Percentiles rank a stretch among this genome's conserved stretches.
Evolutionary conservation across 2,329 filamentous ascomycete species (phyloP).

Genomic region (Pyrenochaeta sp.): DNA sequence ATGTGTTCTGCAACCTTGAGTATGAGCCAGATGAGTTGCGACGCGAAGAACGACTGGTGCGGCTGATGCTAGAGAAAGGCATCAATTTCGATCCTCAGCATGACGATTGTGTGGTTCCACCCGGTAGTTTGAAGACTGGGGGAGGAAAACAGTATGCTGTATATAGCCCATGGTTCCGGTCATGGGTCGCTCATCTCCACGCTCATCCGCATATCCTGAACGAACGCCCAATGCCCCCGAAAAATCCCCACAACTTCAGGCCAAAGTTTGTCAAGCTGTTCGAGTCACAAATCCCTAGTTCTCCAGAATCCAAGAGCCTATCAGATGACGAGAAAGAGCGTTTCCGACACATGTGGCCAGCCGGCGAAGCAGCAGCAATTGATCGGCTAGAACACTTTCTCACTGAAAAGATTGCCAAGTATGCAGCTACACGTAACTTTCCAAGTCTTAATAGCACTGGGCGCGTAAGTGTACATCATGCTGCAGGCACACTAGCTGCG

Average conservation of each 20-base stretch:
- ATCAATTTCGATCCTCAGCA: constrained; percentile 77
- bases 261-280: constrained; percentile 57
- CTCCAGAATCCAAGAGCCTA: constrained; percentile 70
- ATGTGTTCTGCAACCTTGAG: constrained; percentile 84
- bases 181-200: constrained; percentile 79
- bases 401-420: constrained; percentile 55
- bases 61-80: constrained; percentile 66
- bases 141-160: constrained; percentile 82
- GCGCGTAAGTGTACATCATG: constrained; percentile 55
- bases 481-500: constrained; percentile 56
- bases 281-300: constrained; percentile 44
- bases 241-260: constrained; percentile 62
- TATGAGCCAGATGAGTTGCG: constrained; percentile 92
- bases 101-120: constrained; percentile 83
- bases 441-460: constrained; percentile 53
- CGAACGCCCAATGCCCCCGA: constrained; percentile 64
- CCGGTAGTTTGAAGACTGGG: constrained; percentile 72
- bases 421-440: constrained; percentile 53
- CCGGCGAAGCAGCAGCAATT: constrained; percentile 55
- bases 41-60: constrained; percentile 74
- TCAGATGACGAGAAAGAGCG: constrained; percentile 48
- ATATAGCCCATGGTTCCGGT: constrained; percentile 81
- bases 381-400: constrained; percentile 53
- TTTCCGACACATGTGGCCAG: constrained; percentile 54
- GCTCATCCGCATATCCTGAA: constrained; percentile 73